Percentiles rank a stretch among this genome's conserved stretches.
These are phyloP conservation scores for Eustoma russellianum DNA, from an alignment of 257 asterid genomes.

Conservation along the genomic window DNA sequence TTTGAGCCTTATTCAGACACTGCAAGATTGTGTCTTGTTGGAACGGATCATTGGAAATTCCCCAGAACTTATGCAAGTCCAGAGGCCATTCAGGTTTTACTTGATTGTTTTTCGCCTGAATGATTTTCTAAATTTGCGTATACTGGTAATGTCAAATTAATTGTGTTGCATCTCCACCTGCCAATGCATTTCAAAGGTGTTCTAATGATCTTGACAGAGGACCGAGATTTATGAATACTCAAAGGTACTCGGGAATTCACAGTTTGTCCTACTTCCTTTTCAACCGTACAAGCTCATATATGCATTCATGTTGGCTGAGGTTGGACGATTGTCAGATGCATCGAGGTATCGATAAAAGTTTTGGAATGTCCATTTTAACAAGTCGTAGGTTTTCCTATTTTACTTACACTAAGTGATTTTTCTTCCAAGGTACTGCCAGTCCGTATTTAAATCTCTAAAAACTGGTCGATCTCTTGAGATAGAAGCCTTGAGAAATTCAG, in stretches of 20 bases:
- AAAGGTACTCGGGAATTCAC: constrained; percentile 87
- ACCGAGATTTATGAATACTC: constrained; percentile 94
- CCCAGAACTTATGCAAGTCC: constrained; percentile 98
- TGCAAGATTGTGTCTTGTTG: constrained; percentile 90
- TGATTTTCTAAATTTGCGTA: constrained; percentile 5
- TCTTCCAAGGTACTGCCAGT: constrained; percentile 83
- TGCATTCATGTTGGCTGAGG: constrained; percentile 94
- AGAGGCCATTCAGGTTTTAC: constrained; percentile 93
- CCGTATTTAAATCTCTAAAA: constrained; percentile 70
- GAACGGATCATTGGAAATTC: constrained; percentile 88
- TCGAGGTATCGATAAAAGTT: constrained; percentile 40
- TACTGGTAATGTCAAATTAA: neutral
- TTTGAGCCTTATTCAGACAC: constrained; percentile 83
- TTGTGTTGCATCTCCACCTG: neutral
- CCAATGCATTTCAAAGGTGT: constrained; percentile 1
- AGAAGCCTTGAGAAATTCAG: constrained; percentile 56
- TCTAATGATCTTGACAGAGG: constrained; percentile 46
- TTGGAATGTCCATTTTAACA: neutral
- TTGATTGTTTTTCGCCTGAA: constrained; percentile 16
- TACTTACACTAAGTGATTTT: constrained; percentile 2
- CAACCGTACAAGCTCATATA: constrained; percentile 93
- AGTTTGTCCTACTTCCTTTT: constrained; percentile 80
- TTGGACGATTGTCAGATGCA: constrained; percentile 89
- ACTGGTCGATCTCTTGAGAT: constrained; percentile 77
- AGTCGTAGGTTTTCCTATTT: neutral